Percentiles rank a stretch among this genome's conserved stretches.
Evolutionary conservation across 2,329 filamentous ascomycete genomes (phyloP).

Genomic region (Sporothrix curviconia): DNA sequence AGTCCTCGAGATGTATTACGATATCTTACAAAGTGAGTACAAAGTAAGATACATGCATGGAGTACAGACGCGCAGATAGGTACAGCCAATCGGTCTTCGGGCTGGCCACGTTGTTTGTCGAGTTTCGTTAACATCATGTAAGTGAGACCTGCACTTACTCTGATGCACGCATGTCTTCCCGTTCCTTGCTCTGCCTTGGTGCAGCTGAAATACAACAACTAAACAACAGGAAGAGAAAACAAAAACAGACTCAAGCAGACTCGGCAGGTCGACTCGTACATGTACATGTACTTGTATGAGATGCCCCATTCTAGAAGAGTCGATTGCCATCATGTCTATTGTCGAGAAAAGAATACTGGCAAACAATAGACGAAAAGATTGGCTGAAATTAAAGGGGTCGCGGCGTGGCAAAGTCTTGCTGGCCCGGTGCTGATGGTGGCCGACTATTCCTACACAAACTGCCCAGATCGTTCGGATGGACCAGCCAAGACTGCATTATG

Average conservation of each 20-base stretch:
- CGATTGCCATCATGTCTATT: too few relatives aligned
- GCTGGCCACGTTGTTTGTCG: neutral
- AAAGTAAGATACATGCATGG: too few relatives aligned
- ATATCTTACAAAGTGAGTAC: too few relatives aligned
- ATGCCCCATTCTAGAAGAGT: too few relatives aligned
- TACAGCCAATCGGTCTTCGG: neutral
- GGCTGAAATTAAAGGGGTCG: constrained; percentile 7
- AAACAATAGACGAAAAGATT: too few relatives aligned
- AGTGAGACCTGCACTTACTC: neutral
- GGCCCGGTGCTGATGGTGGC: neutral
- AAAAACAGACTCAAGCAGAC: too few relatives aligned
- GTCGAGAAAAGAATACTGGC: too few relatives aligned
- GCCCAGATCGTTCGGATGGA: neutral
- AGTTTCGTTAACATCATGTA: neutral
- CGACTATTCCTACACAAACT: neutral
- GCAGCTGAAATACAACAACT: neutral
- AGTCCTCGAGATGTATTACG: too few relatives aligned
- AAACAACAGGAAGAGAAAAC: too few relatives aligned
- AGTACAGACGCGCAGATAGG: neutral
- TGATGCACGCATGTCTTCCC: neutral
- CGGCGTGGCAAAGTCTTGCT: neutral
- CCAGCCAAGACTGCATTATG: neutral
- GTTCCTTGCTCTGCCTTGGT: neutral
- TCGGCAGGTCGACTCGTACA: too few relatives aligned
- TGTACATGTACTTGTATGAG: too few relatives aligned